Percentiles rank a stretch among this genome's conserved stretches.
Evolutionary conservation across 2,329 filamentous ascomycete species (phyloP).

Genomic region (Simplicillium aogashimaense): DNA sequence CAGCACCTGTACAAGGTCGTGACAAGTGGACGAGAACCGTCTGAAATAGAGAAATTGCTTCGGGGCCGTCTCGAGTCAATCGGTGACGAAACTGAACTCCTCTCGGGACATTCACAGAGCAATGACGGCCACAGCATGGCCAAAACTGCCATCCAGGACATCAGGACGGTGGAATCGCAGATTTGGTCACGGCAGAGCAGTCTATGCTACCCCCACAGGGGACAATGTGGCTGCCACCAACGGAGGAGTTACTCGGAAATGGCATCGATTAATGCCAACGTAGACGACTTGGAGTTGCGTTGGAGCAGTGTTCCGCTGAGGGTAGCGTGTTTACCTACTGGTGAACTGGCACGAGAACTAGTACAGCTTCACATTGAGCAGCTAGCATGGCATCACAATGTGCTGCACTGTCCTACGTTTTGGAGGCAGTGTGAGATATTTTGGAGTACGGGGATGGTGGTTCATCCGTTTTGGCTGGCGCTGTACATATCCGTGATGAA

Average conservation of each 20-base stretch:
- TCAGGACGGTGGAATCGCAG: slow-evolving; percentile 23
- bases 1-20: background rate
- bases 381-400: slow-evolving; percentile 17
- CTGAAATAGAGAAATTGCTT: no score
- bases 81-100: no score
- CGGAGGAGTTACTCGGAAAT: slow-evolving; percentile 12
- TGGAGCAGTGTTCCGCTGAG: background rate
- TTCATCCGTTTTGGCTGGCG: slow-evolving; percentile 16
- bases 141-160: slow-evolving; percentile 4
- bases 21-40: no score
- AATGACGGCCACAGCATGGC: no score
- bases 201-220: slow-evolving; percentile 21
- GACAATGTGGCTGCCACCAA: slow-evolving; percentile 16
- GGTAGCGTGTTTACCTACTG: slow-evolving; percentile 4
- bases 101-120: background rate
- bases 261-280: slow-evolving; percentile 13
- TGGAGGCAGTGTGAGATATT: slow-evolving; percentile 13
- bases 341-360: slow-evolving; percentile 9
- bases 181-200: slow-evolving; percentile 25
- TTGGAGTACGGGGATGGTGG: slow-evolving; percentile 11
- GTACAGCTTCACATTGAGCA: slow-evolving; percentile 14
- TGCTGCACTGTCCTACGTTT: slow-evolving; percentile 14
- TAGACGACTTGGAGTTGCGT: slow-evolving; percentile 6
- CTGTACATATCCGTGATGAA: slow-evolving; percentile 15
- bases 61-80: background rate